Base-by-base conservation (phyloP, 192 early-diverging fungal species). In the Coemansia sp. region DNA sequence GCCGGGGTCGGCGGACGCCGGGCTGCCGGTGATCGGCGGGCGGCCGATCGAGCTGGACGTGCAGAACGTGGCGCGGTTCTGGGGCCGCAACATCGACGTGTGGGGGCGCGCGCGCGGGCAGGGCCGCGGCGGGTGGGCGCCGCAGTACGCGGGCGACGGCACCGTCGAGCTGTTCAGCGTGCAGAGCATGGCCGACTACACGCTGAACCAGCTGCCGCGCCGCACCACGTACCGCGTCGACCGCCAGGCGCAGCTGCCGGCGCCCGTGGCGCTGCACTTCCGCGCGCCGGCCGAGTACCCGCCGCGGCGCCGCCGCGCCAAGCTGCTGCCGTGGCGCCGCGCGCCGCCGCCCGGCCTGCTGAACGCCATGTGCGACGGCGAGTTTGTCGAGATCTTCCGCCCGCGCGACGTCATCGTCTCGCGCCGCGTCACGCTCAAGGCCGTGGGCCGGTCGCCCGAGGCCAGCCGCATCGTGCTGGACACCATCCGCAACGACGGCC, bases 281-380 rank as follows among this genome's bases (percentile, higher is more conserved):
- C 78, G 87, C 35, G 62, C 69, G 6, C 78, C 77, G 39, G 24
- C 73, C 36, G 61, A 82, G 32, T 85, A 85, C 62, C 79, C 79
- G 22, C 59, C 68, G 8, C 62, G 73, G 32, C 62, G 63, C 24
- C 24, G 49, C 35, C 32, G 56, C n/a, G 51, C 15, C 1, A 74
- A 71, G 19, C 73, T 75, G 12, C 61, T 76, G 4, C 59, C 71
- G 4, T 68, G 62, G 46, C 67, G 64, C 45, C 74, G 71, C 27
- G 64, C 65, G n/a, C 75, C 77, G 1, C 69, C 70, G 62, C 79
- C 76, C 11, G 85, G 85, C 9, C 71, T 86, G 51, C 73, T 90
- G 11, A 89, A 86, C 65, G 79, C 86, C 53, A 91, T 92, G 91
- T 88, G 89, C 75, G 91, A 92, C 71, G 91, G 91, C 39, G 91